These are phyloP conservation scores for Shiraia sp. DNA, from an alignment of 2,329 filamentous ascomycete genomes.

Conservation along the genomic window DNA sequence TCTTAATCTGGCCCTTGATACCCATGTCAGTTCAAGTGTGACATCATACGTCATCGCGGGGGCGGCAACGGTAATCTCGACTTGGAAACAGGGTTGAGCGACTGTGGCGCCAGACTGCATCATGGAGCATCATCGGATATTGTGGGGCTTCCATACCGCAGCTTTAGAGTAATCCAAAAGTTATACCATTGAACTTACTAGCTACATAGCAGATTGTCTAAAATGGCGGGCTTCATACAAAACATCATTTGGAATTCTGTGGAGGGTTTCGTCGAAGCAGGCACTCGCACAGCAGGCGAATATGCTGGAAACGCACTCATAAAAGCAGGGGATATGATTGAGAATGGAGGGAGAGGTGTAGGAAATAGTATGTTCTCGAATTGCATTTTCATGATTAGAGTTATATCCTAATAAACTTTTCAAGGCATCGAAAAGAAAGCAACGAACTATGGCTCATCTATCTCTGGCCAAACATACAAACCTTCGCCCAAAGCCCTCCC, in stretches of 20 bases:
- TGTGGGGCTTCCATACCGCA: slow-evolving; percentile 5
- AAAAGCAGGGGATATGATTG: slow-evolving; percentile 44
- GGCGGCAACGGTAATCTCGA: slow-evolving; percentile 14
- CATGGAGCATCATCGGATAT: slow-evolving; percentile 19
- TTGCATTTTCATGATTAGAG: too few relatives aligned
- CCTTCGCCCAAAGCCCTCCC: slow-evolving; percentile 32
- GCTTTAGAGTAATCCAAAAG: slow-evolving; percentile 1
- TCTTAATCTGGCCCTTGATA: slow-evolving; percentile 1
- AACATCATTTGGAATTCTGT: slow-evolving; percentile 46
- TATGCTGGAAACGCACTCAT: slow-evolving; percentile 45
- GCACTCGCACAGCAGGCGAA: slow-evolving; percentile 40
- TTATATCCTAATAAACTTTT: not conserved
- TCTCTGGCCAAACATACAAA: slow-evolving; percentile 35
- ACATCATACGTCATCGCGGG: slow-evolving; percentile 36
- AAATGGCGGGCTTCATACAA: slow-evolving; percentile 39
- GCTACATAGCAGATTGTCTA: slow-evolving; percentile 2
- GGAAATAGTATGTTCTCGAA: slow-evolving; percentile 38
- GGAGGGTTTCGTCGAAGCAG: slow-evolving; percentile 43
- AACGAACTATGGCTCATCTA: slow-evolving; percentile 31
- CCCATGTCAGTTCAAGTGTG: slow-evolving; percentile 17
- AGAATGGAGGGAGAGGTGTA: slow-evolving; percentile 35
- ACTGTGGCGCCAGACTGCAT: slow-evolving; percentile 20
- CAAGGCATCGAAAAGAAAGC: slow-evolving; percentile 37
- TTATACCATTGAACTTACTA: slow-evolving; percentile 2
- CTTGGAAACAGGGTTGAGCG: slow-evolving; percentile 29